Evolutionary conservation across 257 asterid species (phyloP).

Genomic region (Salvia hispanica): DNA sequence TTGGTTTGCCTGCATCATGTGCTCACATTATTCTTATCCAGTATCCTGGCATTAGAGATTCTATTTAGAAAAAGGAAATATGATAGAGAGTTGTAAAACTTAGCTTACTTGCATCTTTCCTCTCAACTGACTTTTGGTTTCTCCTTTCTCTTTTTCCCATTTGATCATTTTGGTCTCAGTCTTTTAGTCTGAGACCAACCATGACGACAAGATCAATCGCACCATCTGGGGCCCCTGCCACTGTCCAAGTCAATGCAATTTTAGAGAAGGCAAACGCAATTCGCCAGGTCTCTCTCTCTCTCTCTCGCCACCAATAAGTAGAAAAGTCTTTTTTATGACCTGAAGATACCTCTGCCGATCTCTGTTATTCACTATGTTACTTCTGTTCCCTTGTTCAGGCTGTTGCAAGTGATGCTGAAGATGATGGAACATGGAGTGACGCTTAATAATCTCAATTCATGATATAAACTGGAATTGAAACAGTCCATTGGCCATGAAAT

Average conservation of each 20-base stretch:
- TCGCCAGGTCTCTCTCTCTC: constrained; percentile 66
- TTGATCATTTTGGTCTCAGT: constrained; percentile 45
- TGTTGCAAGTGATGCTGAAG: constrained; percentile 82
- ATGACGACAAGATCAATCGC: constrained; percentile 50
- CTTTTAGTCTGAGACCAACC: constrained; percentile 80
- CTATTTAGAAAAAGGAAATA: not conserved
- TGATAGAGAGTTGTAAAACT: not conserved
- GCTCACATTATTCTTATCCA: not conserved
- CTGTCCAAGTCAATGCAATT: constrained; percentile 74
- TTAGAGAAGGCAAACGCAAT: constrained; percentile 86
- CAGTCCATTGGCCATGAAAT: constrained; percentile 15
- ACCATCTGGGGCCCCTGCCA: constrained; percentile 49
- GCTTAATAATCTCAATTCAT: constrained; percentile 27
- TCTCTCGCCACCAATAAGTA: constrained; percentile 11
- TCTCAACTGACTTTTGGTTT: constrained; percentile 22
- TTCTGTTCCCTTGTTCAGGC: constrained; percentile 52
- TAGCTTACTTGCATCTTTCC: not conserved
- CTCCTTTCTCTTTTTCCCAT: not conserved
- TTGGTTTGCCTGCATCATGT: not conserved
- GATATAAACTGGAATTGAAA: not conserved
- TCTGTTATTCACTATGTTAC: constrained; percentile 11
- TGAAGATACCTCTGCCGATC: not conserved
- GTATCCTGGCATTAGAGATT: not conserved
- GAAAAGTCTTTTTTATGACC: not conserved
- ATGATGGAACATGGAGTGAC: constrained; percentile 61